Percentiles rank a stretch among this genome's conserved stretches.
phyloP scores from a whole-genome alignment of 2,329 filamentous ascomycete genomes.

The Neonectria coccinea region DNA sequence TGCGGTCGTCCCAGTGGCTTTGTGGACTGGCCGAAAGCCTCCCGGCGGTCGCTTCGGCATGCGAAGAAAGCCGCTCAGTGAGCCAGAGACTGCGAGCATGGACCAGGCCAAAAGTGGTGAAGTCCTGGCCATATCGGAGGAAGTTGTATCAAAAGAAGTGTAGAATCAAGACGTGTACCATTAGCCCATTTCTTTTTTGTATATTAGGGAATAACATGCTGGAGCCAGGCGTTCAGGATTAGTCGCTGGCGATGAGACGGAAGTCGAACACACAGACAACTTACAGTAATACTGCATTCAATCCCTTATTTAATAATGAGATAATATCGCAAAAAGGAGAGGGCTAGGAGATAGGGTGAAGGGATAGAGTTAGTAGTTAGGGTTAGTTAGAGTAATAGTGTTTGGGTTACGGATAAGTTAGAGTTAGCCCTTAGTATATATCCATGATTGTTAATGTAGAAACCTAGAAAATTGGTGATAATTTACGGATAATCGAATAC shows the following conservation, averaged over 20 bases:
- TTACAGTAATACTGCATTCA: too few relatives aligned
- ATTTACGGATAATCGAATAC: too few relatives aligned
- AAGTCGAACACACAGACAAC: too few relatives aligned
- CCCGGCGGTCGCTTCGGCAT: slow-evolving; percentile 16
- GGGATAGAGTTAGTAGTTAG: too few relatives aligned
- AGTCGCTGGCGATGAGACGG: background rate
- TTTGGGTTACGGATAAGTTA: too few relatives aligned
- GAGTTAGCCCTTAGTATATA: too few relatives aligned
- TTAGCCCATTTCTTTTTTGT: background rate
- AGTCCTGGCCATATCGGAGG: background rate
- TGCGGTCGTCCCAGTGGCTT: slow-evolving; percentile 15
- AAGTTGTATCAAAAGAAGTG: background rate
- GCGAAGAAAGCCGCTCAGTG: background rate
- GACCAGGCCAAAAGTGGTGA: background rate
- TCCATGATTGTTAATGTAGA: too few relatives aligned
- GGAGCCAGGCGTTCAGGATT: background rate
- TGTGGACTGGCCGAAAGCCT: slow-evolving; percentile 23
- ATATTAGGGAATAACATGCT: background rate
- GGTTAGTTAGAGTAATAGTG: too few relatives aligned
- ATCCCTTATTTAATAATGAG: too few relatives aligned
- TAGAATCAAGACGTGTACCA: background rate
- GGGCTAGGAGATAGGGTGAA: too few relatives aligned
- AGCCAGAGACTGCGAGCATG: background rate
- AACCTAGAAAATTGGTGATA: too few relatives aligned
- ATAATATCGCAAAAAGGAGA: too few relatives aligned